Evolutionary conservation across 768 basidiomycete genomes (phyloP), one percentile per base, ranked within the genome.

Genomic region (Leccinum obscurum): DNA sequence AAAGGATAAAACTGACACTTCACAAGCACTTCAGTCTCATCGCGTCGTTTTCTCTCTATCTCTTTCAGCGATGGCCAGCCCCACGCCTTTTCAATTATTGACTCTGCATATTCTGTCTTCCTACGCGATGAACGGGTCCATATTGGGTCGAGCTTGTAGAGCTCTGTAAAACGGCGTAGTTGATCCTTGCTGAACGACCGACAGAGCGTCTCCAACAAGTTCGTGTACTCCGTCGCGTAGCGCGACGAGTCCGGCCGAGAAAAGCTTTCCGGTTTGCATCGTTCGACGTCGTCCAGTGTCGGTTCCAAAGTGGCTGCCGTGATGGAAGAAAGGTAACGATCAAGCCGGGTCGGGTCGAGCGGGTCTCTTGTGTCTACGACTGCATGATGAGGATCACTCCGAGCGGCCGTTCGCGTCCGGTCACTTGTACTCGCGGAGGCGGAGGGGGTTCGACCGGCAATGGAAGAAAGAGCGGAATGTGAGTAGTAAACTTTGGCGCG

Each of bases 81-180:
- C 90, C 90, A 93, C 58, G 78, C 75, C 60, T 80, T 74, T 69
- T 89, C 85, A 28, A 92, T 79, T 61, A 91, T 84, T 52, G 77
- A 75, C 50, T 77, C 76, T 44, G 81, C 82, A 64, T 72, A 76
- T 39, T 76, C 66, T 59, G 70, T 66, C 65, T 83, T 84, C 49
- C 70, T 77, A 53, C 71, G 68, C 49, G 67, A 73, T 5, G 62
- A 67, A 46, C 73, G 73, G 7, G 71, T 67, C 75, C 70, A 76
- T 56, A 66, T 68, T 7, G 67, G 64, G 7, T 74, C 68, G 28
- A 86, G 67, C 20, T 76, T 77, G 64, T 85, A 86, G 46, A 83
- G 65, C 57, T 76, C 70, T 11, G 83, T 65, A 64, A 90, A 86
- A 37, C 76, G 67, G 37, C 79, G 81, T 28, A 92, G 76, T 67